Evolutionary conservation across 306 rosid genomes (phyloP).

Genomic region (Dalbergia oliveri): DNA sequence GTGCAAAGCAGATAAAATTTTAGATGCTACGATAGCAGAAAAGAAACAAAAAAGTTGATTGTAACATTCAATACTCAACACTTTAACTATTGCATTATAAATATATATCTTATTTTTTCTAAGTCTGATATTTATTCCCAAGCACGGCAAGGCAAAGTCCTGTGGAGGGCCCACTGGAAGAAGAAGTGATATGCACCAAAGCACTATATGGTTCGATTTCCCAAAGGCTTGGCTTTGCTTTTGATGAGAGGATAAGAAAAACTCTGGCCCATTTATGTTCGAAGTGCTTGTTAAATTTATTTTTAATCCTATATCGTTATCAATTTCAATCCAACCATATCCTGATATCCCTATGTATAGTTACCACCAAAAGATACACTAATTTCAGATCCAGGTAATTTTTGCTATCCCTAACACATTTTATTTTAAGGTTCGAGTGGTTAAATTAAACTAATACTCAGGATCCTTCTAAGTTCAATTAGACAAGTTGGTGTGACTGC

Average conservation of each 20-base stretch:
- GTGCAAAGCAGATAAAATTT: not conserved
- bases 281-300: conserved; percentile 7
- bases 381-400: not conserved
- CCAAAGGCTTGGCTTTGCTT: not conserved
- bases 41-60: not conserved
- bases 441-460: not conserved
- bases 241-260: conserved; percentile 34
- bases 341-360: not conserved
- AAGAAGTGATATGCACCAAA: conserved; percentile 41
- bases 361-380: conserved; percentile 1
- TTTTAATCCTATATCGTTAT: not conserved
- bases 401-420: not conserved
- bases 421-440: not conserved
- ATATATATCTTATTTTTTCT: too few relatives aligned
- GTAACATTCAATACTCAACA: not conserved
- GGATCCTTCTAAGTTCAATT: not conserved
- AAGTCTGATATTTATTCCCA: not conserved
- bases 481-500: not conserved
- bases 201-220: conserved; percentile 18
- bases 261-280: conserved; percentile 15
- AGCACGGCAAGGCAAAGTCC: conserved; percentile 19
- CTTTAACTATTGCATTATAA: not conserved
- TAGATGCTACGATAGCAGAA: not conserved
- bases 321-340: conserved; percentile 18
- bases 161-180: conserved; percentile 35